A percentile compares a stretch with the other conserved stretches of the same genome.
Evolutionary conservation across 2,329 filamentous ascomycete genomes (phyloP).

Genomic region (Xylaria sp.): DNA sequence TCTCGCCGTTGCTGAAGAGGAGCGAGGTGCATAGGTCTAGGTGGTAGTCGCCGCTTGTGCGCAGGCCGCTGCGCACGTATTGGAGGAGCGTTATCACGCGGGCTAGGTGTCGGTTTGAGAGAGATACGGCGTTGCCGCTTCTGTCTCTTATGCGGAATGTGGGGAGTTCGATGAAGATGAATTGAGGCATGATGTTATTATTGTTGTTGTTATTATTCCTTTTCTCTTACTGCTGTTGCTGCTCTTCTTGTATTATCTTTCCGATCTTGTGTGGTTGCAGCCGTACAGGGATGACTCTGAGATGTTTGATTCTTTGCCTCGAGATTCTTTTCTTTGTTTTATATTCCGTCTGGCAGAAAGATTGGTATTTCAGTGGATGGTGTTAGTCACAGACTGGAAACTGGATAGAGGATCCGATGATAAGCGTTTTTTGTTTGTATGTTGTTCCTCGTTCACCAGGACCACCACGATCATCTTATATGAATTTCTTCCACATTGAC

Average conservation of each 20-base stretch:
- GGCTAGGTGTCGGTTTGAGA: constrained; percentile 43
- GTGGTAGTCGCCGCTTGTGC: constrained; percentile 40
- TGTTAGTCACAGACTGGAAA: not conserved
- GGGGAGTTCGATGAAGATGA: constrained; percentile 49
- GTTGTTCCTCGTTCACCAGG: not conserved
- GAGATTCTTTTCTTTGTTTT: not conserved
- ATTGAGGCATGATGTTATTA: constrained; percentile 42
- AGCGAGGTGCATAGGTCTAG: constrained; percentile 45
- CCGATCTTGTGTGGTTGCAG: not conserved
- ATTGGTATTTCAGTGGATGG: not conserved
- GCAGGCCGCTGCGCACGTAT: constrained; percentile 44
- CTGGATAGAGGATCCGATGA: not conserved
- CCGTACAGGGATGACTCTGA: not conserved
- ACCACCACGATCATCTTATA: constrained; percentile 4
- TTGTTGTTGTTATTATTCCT: not conserved
- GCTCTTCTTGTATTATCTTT: not conserved
- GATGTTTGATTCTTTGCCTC: not conserved
- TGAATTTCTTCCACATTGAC: not conserved
- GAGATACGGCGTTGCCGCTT: constrained; percentile 41
- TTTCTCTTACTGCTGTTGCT: not conserved
- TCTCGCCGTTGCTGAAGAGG: constrained; percentile 48
- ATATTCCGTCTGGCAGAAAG: not conserved
- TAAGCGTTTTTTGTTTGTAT: not conserved
- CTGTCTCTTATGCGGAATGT: constrained; percentile 48
- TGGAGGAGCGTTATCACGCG: constrained; percentile 45